phyloP scores from a whole-genome alignment of 1,284 basidiomycete genomes.

The Cryptococcus wingfieldii region DNA sequence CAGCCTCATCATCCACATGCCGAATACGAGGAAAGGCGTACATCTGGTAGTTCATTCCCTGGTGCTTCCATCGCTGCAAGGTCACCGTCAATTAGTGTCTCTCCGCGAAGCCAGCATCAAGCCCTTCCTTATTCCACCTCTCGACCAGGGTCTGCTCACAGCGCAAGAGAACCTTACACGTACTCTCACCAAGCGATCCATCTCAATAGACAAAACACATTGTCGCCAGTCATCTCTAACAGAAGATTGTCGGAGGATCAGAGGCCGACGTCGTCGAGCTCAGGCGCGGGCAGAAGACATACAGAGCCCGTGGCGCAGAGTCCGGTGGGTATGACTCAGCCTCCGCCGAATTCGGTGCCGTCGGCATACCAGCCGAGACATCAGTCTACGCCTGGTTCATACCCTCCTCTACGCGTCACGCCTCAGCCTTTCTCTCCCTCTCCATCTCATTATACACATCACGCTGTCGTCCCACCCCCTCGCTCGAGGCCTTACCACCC shows the following conservation, averaged over 20 bases:
- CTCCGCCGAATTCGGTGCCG: not conserved
- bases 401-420: not conserved
- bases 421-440: not conserved
- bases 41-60: conserved; percentile 10
- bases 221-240: conserved; percentile 19
- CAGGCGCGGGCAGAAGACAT: conserved; percentile 4
- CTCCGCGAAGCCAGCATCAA: conserved; percentile 29
- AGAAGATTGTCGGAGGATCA: conserved; percentile 19
- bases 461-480: conserved; percentile 4
- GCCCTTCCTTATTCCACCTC: conserved; percentile 22
- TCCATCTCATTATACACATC: conserved; percentile 19
- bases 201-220: conserved; percentile 9
- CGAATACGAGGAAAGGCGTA: conserved; percentile 16
- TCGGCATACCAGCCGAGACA: not conserved
- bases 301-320: conserved; percentile 1
- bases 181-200: not conserved
- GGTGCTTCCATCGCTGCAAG: conserved; percentile 12
- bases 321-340: not conserved
- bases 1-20: conserved; percentile 20
- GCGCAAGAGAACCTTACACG: conserved; percentile 18
- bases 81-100: conserved; percentile 40
- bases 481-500: conserved; percentile 30
- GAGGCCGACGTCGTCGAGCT: conserved; percentile 12
- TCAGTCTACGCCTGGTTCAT: not conserved
- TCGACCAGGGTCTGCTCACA: conserved; percentile 29